Evolutionary conservation across 371 early-diverging fungal species (phyloP), one percentile per base, ranked within the genome.

Genomic region (Quaeritorhiza haematococci): DNA sequence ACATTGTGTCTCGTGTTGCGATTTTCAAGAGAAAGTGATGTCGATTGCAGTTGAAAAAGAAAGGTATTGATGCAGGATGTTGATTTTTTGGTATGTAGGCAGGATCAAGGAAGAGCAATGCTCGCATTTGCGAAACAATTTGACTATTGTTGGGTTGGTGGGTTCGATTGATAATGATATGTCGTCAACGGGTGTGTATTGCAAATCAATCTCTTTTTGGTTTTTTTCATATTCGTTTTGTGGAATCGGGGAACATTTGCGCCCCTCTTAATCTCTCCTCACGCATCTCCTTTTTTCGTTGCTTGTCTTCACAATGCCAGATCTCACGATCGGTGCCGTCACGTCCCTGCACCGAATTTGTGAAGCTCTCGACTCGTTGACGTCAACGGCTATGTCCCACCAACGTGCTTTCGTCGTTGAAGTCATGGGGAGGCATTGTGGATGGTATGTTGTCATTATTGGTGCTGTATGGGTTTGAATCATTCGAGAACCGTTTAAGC

Each of bases 401-500:
- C 87, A 91, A 49, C 89, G 99, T 53, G 96, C 96, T 1, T 99
- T 99, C 72, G 96, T 99, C 0, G 86, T 99, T 38, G 99, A 99
- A 72, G 98, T 98, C 15, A 99, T 99, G 99, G 99, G 99, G 8
- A 86, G 99, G 51, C 92, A 96, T 66, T 99, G 99, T 70, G 99
- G 99, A 32, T 99, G 98, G 98, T 41, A 45, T 13, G 59, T 33
- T 35, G 38, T 38, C 38, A 13, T 38, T 10, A 10, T 13, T 13
- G 38, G 13, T n/a, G 38, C n/a, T 38, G 38, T 6, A 46, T 46
- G 46, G 23, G n/a, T 13, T 38, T n/a, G 38, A n/a, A 38, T 38
- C 10, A 10, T 10, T 38, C 10, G 10, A 10, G 13, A 13, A 10
- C n/a, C n/a, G 10, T 38, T 38, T 38, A 13, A 10, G n/a, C n/a